Percentiles rank a stretch among this genome's conserved stretches.
These are phyloP conservation scores for Pyrus hybrid DNA, from an alignment of 331 rosid species.

Conservation along the genomic window DNA sequence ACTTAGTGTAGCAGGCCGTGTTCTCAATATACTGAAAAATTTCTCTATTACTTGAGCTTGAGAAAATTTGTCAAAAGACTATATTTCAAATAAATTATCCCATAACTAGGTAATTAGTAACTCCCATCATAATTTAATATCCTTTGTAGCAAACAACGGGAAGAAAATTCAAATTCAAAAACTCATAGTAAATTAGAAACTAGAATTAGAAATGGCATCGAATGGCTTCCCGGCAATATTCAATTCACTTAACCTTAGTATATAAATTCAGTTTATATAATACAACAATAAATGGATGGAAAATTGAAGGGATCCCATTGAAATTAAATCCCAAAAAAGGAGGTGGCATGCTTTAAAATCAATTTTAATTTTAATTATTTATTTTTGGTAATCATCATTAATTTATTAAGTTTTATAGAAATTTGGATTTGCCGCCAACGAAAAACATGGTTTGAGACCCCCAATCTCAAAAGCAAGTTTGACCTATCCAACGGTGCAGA, in stretches of 20 bases:
- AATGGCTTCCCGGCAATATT: neutral
- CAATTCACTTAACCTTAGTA: neutral
- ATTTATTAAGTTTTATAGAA: neutral
- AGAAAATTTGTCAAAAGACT: too few species aligned
- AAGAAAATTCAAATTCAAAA: too few species aligned
- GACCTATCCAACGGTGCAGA: slow-evolving; percentile 19
- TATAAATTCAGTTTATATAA: neutral
- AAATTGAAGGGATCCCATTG: neutral
- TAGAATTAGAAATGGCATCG: neutral
- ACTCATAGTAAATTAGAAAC: too few species aligned
- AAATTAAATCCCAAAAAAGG: too few species aligned
- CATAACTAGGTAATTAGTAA: neutral
- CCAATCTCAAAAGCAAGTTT: neutral
- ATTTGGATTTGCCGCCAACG: slow-evolving; percentile 9
- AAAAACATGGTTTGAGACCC: slow-evolving; percentile 1
- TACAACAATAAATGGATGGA: neutral
- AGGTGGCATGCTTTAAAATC: neutral
- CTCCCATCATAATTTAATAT: neutral
- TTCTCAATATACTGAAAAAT: too few species aligned
- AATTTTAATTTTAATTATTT: too few species aligned
- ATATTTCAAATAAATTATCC: too few species aligned
- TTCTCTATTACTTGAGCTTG: too few species aligned
- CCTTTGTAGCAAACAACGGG: neutral
- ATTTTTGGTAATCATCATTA: too few species aligned
- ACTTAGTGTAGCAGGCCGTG: accelerated